Evolutionary conservation across 1,284 basidiomycete genomes (phyloP), one percentile per base, ranked within the genome.

Genomic region (Austroboletus olivaceoglutinosus): DNA sequence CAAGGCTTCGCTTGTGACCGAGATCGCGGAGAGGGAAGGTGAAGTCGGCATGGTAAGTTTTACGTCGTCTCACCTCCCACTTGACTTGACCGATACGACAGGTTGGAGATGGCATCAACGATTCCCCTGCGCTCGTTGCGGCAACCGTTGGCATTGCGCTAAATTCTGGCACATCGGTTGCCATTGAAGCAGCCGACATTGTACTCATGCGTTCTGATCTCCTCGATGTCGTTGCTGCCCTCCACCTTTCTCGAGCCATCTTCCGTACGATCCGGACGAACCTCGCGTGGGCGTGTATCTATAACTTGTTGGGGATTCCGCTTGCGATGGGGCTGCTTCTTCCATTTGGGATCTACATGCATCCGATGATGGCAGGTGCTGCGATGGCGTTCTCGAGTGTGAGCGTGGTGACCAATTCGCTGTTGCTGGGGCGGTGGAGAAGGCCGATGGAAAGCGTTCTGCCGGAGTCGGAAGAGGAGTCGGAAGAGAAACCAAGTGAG

Each of bases 101-200:
- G 93, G 93, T 99, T 43, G 97, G 97, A 19, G 97, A 99, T 69
- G 97, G 97, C 18, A 97, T 99, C 74, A 99, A 99, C 70, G 97
- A 99, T 68, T 96, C 94, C 1, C 96, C 95, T 1, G 97, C 96
- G 1, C 85, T 99, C 2, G 95, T 96, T 16, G 91, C 91, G 3
- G 92, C 96, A 0, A 92, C 93, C 2, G 89, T 99, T 29, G 97
- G 97, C 22, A 96, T 99, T 55, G 97, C 97, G 0, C 82, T 99
- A 1, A 93, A 91, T 18, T 92, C 92, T 0, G 97, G 97, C 21
- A 95, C 97, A 7, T 95, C 93, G 22, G 92, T 99, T 34, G 97
- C 97, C 4, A 89, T 99, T 54, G 96, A 98, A 74, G 96, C 97
- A 0, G 97, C 97, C 9, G 93, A 97, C 70, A 89, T 99, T 54